phyloP scores from a whole-genome alignment of 2,329 filamentous ascomycete species.

The Botrytis fragariae region DNA sequence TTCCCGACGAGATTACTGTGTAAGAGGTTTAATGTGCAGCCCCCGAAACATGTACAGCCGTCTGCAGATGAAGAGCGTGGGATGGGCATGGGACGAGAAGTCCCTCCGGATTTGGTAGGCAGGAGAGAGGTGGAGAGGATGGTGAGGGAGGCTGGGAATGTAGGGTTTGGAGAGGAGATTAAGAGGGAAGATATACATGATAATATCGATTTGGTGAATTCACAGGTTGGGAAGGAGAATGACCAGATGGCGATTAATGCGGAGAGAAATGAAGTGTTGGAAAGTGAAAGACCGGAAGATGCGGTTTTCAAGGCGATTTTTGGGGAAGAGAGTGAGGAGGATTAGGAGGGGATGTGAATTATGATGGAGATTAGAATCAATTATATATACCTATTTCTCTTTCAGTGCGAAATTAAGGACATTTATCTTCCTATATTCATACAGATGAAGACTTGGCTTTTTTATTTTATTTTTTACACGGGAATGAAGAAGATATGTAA shows the following conservation, averaged over 20 bases:
- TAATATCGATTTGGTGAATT: too few relatives aligned
- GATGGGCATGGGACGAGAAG: slow-evolving; percentile 29
- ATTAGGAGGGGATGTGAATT: neutral
- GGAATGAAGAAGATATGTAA: too few relatives aligned
- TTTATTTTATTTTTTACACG: too few relatives aligned
- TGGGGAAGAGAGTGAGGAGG: slow-evolving; percentile 73
- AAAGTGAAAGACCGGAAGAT: slow-evolving; percentile 70
- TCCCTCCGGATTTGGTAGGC: slow-evolving; percentile 48
- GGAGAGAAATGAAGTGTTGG: slow-evolving; percentile 74
- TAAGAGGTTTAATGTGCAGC: slow-evolving; percentile 87
- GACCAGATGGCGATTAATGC: slow-evolving; percentile 55
- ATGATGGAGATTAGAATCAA: too few relatives aligned
- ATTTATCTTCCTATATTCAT: too few relatives aligned
- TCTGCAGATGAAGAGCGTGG: slow-evolving; percentile 37
- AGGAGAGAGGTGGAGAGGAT: slow-evolving; percentile 55
- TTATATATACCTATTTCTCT: neutral
- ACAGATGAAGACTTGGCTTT: too few relatives aligned
- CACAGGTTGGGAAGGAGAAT: neutral
- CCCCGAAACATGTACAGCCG: slow-evolving; percentile 65
- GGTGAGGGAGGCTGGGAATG: slow-evolving; percentile 45
- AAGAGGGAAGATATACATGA: slow-evolving; percentile 20
- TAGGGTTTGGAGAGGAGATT: slow-evolving; percentile 32
- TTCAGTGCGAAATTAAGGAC: neutral
- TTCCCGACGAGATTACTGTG: slow-evolving; percentile 82
- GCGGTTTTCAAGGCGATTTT: slow-evolving; percentile 92